Conservation (phyloP, 352 stramenopile species). For the Phytopythium mirpurense region DNA sequence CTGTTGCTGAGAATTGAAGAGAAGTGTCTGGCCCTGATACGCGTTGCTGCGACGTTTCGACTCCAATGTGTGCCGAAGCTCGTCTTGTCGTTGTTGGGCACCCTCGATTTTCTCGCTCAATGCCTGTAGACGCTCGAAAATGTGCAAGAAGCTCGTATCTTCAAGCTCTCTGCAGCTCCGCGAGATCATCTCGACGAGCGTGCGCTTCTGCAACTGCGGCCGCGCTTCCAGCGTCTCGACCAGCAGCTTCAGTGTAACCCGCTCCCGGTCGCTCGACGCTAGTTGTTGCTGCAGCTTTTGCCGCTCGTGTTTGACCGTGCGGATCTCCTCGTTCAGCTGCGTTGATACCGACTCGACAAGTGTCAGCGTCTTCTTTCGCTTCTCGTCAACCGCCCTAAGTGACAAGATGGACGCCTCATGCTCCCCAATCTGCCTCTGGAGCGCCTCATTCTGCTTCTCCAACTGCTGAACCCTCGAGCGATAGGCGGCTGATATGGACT, state of each 20-base stretch:
- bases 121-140: not conserved
- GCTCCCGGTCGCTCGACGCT: conserved; percentile 1
- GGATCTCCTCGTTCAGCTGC: not conserved
- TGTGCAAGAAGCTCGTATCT: conserved; percentile 3
- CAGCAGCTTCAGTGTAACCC: conserved; percentile 13
- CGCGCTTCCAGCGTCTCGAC: conserved; percentile 42
- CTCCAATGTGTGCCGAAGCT: not conserved
- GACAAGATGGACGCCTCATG: conserved; percentile 9
- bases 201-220: conserved; percentile 28
- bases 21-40: too few relatives aligned
- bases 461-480: conserved; percentile 5
- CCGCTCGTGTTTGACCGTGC: conserved; percentile 14
- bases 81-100: not conserved
- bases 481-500: not conserved
- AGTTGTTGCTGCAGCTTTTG: conserved; percentile 10
- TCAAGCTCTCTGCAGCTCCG: conserved; percentile 22
- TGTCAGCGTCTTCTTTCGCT: conserved; percentile 13
- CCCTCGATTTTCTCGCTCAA: not conserved
- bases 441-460: conserved; percentile 5
- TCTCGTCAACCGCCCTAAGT: conserved; percentile 8
- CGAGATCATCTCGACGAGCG: conserved; percentile 36
- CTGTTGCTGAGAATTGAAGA: not conserved
- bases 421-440: conserved; percentile 8
- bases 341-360: conserved; percentile 1
- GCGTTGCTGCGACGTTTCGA: not conserved